Percentiles rank a stretch among this genome's conserved stretches.
These are phyloP conservation scores for Hansenula sp. DNA, from an alignment of 1,139 yeast species.

Conservation along the genomic window DNA sequence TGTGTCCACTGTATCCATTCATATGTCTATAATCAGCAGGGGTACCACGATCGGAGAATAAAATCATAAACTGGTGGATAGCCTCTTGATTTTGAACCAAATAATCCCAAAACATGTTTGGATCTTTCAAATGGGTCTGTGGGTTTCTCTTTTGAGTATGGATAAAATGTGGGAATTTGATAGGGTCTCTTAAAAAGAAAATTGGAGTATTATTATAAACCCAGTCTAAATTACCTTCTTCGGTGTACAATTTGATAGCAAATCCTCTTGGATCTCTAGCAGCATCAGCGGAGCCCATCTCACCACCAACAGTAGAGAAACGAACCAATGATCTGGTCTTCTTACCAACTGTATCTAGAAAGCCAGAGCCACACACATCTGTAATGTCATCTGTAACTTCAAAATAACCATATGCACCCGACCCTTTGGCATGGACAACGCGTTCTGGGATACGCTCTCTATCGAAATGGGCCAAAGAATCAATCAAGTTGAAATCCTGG, in stretches of 20 bases:
- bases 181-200: slow-evolving; percentile 57
- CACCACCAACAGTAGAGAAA: slow-evolving; percentile 61
- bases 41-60: slow-evolving; percentile 68
- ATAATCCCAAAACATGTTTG: slow-evolving; percentile 72
- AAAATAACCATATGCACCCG: slow-evolving; percentile 59
- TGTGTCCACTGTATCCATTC: slow-evolving; percentile 73
- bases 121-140: slow-evolving; percentile 76
- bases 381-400: slow-evolving; percentile 56
- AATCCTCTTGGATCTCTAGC: slow-evolving; percentile 61
- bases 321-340: slow-evolving; percentile 45
- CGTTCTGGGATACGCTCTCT: slow-evolving; percentile 61
- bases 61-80: slow-evolving; percentile 57
- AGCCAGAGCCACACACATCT: slow-evolving; percentile 47
- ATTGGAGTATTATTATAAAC: slow-evolving; percentile 61
- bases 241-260: slow-evolving; percentile 53
- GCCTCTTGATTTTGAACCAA: slow-evolving; percentile 60
- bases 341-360: slow-evolving; percentile 45
- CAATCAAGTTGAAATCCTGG: slow-evolving; percentile 54
- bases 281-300: slow-evolving; percentile 53
- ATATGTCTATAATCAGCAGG: slow-evolving; percentile 62
- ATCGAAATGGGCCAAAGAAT: slow-evolving; percentile 57
- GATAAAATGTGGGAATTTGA: slow-evolving; percentile 54
- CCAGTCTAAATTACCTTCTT: slow-evolving; percentile 58
- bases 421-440: slow-evolving; percentile 64
- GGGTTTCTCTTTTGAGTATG: slow-evolving; percentile 75